These are phyloP conservation scores for Aureobasidium zeae DNA, from an alignment of 2,329 filamentous ascomycete species.

Conservation along the genomic window DNA sequence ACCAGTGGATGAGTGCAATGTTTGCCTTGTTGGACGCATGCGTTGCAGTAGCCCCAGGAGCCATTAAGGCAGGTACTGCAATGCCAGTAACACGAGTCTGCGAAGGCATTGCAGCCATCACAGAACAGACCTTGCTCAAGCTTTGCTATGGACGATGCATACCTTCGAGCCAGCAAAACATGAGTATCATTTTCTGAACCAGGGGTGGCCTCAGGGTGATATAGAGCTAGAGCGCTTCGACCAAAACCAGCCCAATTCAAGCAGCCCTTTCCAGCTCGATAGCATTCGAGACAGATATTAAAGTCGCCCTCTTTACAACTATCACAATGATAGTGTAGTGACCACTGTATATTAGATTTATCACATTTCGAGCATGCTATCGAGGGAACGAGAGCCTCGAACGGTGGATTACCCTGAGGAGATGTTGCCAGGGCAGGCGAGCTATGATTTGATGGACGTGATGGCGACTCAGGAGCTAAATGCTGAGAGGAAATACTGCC, in stretches of 20 bases:
- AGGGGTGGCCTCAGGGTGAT: conserved; percentile 29
- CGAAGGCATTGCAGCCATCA: conserved; percentile 59
- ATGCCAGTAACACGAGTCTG: conserved; percentile 83
- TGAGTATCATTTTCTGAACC: conserved; percentile 42
- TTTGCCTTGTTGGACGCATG: conserved; percentile 72
- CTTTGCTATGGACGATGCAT: conserved; percentile 38
- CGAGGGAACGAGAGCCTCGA: conserved; percentile 49
- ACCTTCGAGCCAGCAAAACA: conserved; percentile 41
- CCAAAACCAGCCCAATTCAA: conserved; percentile 85
- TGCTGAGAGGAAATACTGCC: background rate
- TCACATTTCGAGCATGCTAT: conserved; percentile 65
- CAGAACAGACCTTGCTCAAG: conserved; percentile 80
- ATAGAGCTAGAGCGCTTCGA: conserved; percentile 50
- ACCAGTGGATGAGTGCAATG: conserved; percentile 76
- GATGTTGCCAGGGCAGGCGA: conserved; percentile 18
- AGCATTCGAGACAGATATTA: conserved; percentile 75
- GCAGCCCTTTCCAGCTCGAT: conserved; percentile 67
- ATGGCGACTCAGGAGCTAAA: background rate
- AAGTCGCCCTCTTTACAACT: conserved; percentile 62
- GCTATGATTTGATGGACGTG: conserved; percentile 18
- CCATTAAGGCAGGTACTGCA: conserved; percentile 82
- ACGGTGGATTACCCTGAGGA: conserved; percentile 21
- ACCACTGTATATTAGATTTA: conserved; percentile 67
- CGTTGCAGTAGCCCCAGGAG: conserved; percentile 89
- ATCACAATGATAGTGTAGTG: conserved; percentile 74